Evolutionary conservation across 2,329 filamentous ascomycete species (phyloP), one percentile per base, ranked within the genome.

Genomic region (Nectriaceae sp.): DNA sequence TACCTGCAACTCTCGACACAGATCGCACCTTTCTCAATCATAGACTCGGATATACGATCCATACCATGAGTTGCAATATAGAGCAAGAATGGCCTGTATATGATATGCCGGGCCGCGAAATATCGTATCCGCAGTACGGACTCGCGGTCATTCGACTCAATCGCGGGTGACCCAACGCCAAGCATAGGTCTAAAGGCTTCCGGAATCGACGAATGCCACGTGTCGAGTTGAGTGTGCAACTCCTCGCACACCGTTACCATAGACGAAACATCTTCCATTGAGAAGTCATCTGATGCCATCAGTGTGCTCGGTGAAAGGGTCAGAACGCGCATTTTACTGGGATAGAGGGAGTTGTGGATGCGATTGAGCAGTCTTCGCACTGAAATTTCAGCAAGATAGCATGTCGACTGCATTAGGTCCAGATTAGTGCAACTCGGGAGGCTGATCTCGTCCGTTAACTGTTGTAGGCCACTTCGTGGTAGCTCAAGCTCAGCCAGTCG

Each of bases 101-200:
- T 69, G 20, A 69, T 69, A 36, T 69, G 65, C 5, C 62, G 42
- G 3, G 66, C 59, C 10, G 65, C 65, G 46, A 62, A 69, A 33
- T 68, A 69, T 4, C 66, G 62, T 16, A 65, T 67, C 1, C 64
- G 51, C 20, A 69, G 49, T 5, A 67, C 57, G 0, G 55, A 46
- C 26, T 61, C 56, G 11, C 65, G 47, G 38, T 62, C 59, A 13
- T 60, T 60, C 3, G 57, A 54, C 4, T 56, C 55, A 1, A 61
- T 38, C 6, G n/a, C 31, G 2, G 47, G 40, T 4, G 44, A 47
- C n/a, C 44, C 44, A 10, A 41, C 44, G 3, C 52, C 54, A 3
- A 68, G 51, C 2, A 46, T 47, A 5, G 66, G 66, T 5, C 64
- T 56, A 36, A 60, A 61, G 2, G 49, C 46, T 29, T 67, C 64